phyloP scores from a whole-genome alignment of 2,329 filamentous ascomycete species.

The Fusarium incarnatum region DNA sequence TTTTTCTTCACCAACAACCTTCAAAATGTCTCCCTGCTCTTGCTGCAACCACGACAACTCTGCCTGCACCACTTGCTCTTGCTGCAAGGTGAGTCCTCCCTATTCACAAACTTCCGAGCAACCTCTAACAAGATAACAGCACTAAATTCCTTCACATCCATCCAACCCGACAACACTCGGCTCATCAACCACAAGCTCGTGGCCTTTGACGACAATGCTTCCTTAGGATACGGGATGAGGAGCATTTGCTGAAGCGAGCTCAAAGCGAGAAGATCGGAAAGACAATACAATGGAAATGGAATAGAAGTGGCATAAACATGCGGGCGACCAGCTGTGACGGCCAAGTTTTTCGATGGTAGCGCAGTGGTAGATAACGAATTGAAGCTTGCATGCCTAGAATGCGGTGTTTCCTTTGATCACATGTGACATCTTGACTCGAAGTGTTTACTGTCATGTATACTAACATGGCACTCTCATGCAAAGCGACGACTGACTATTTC shows the following conservation, averaged over 20 bases:
- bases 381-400: slow-evolving; percentile 43
- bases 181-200: slow-evolving; percentile 5
- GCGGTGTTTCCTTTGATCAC: not conserved
- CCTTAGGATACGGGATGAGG: slow-evolving; percentile 18
- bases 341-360: slow-evolving; percentile 38
- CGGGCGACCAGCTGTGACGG: slow-evolving; percentile 34
- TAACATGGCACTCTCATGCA: not conserved
- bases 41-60: slow-evolving; percentile 42
- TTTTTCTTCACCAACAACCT: slow-evolving; percentile 41
- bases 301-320: slow-evolving; percentile 40
- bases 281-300: slow-evolving; percentile 19
- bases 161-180: slow-evolving; percentile 29
- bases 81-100: slow-evolving; percentile 41
- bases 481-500: not conserved
- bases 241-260: slow-evolving; percentile 2
- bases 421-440: slow-evolving; percentile 6
- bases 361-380: slow-evolving; percentile 41
- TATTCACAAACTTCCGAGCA: not conserved
- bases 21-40: slow-evolving; percentile 48
- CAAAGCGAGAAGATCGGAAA: slow-evolving; percentile 20
- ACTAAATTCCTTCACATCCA: slow-evolving; percentile 42
- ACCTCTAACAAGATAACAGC: slow-evolving; percentile 35
- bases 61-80: slow-evolving; percentile 43
- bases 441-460: not conserved
- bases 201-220: slow-evolving; percentile 27